Percentiles rank a stretch among this genome's conserved stretches.
phyloP scores from a whole-genome alignment of 2,329 filamentous ascomycete genomes.

The Cladosporium sp. region DNA sequence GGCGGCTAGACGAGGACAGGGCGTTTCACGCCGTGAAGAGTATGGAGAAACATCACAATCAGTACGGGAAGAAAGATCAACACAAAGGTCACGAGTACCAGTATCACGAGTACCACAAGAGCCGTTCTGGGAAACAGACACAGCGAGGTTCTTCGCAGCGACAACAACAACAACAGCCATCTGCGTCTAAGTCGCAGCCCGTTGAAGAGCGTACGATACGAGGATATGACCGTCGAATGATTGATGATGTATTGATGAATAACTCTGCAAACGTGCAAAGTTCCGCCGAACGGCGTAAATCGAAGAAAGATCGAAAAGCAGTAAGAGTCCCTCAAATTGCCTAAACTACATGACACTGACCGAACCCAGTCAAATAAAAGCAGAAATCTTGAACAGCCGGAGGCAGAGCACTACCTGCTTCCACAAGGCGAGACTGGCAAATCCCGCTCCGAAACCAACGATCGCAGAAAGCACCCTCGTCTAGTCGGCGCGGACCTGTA shows the following conservation, averaged over 20 bases:
- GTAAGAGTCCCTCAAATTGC: constrained; percentile 12
- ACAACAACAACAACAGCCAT: constrained; percentile 21
- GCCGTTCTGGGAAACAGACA: constrained; percentile 26
- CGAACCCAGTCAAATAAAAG: constrained; percentile 20
- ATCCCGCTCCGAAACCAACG: constrained; percentile 24
- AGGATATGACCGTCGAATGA: constrained; percentile 21
- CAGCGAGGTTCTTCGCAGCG: constrained; percentile 18
- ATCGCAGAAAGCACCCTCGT: constrained; percentile 44
- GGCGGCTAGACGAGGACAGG: constrained; percentile 26
- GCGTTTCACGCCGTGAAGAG: constrained; percentile 27
- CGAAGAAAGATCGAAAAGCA: constrained; percentile 23
- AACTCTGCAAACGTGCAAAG: background rate
- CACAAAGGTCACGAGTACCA: constrained; percentile 22
- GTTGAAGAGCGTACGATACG: constrained; percentile 14
- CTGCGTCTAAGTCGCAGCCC: constrained; percentile 22
- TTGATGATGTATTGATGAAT: constrained; percentile 16
- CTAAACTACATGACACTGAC: constrained; percentile 7
- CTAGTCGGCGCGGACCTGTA: constrained; percentile 51
- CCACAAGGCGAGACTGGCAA: constrained; percentile 27
- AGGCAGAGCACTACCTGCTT: constrained; percentile 26
- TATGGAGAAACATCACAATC: constrained; percentile 34
- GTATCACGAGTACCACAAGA: constrained; percentile 25
- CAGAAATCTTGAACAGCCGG: constrained; percentile 15
- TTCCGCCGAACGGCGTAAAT: constrained; percentile 14
- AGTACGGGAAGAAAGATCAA: constrained; percentile 27